Evolutionary conservation across 176 grass and related monocot species (phyloP).

Genomic region (barley (Hordeum vulgare)): DNA sequence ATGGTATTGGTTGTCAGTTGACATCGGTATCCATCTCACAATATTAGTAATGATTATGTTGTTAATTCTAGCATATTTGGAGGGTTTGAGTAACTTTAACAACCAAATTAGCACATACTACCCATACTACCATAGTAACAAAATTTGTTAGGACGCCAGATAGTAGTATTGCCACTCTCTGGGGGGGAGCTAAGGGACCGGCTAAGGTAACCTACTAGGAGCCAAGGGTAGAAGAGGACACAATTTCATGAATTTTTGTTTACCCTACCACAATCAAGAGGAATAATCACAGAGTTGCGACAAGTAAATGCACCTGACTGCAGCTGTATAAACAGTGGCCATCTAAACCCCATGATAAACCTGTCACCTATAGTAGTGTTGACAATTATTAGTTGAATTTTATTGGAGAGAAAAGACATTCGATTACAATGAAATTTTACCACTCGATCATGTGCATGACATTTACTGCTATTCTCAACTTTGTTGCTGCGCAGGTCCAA

Average conservation of each 20-base stretch:
- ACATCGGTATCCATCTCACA: neutral
- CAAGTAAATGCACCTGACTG: constrained; percentile 68
- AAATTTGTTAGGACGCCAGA: neutral
- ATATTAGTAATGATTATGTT: neutral
- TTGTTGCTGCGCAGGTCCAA: constrained; percentile 50
- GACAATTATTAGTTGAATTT: constrained; percentile 3
- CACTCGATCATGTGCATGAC: constrained; percentile 78
- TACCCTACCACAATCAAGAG: neutral
- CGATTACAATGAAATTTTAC: constrained; percentile 46
- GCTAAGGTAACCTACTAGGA: neutral
- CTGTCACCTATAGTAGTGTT: constrained; percentile 71
- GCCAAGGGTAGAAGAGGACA: neutral
- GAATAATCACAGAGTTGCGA: neutral
- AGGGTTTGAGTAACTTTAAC: neutral
- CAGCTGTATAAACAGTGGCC: constrained; percentile 82
- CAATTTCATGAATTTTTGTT: neutral
- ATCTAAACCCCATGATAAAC: constrained; percentile 75
- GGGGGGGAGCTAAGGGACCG: neutral
- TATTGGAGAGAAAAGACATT: constrained; percentile 21
- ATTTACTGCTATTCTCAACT: constrained; percentile 45
- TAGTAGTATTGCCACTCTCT: neutral
- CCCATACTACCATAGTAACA: neutral
- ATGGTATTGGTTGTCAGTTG: neutral
- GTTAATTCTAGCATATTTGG: neutral
- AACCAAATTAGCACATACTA: neutral